Percentiles rank a stretch among this genome's conserved stretches.
These are phyloP conservation scores for Solanum aculeatissimum DNA, from an alignment of 305 asterid species.

Conservation along the genomic window DNA sequence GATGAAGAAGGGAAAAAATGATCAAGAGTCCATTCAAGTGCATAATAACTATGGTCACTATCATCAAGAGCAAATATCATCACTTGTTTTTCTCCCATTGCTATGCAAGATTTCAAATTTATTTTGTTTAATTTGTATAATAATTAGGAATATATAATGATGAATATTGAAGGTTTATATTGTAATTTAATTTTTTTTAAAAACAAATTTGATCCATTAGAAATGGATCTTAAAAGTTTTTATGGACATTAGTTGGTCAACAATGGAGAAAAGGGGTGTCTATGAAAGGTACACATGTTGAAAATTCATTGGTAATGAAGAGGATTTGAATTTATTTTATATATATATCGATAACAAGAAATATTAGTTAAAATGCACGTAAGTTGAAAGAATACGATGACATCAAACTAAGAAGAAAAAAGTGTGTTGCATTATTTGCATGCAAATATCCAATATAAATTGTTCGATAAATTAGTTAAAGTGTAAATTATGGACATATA, in stretches of 20 bases:
- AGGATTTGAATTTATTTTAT: not conserved
- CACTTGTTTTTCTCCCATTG: slow-evolving; percentile 15
- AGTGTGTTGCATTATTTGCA: not conserved
- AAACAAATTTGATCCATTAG: not conserved
- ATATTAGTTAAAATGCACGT: not conserved
- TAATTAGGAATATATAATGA: not conserved
- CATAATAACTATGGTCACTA: slow-evolving; percentile 27
- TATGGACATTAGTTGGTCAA: not conserved
- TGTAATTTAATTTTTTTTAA: not conserved
- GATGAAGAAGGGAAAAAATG: slow-evolving; percentile 8
- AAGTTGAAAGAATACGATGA: not conserved
- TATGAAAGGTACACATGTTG: not conserved
- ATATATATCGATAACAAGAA: not conserved
- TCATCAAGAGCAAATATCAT: slow-evolving; percentile 21
- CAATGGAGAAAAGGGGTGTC: not conserved
- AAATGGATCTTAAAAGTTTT: not conserved
- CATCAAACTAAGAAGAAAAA: not conserved
- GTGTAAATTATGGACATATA: not conserved
- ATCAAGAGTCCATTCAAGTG: slow-evolving; percentile 21
- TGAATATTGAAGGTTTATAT: not conserved
- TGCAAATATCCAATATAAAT: not conserved
- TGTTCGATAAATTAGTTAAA: not conserved
- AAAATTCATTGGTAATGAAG: not conserved
- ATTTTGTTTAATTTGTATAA: not conserved
- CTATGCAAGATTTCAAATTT: not conserved